Base-by-base conservation (phyloP, 129 eudicot genomes). In the Pseudognaphalium luteoalbum region DNA sequence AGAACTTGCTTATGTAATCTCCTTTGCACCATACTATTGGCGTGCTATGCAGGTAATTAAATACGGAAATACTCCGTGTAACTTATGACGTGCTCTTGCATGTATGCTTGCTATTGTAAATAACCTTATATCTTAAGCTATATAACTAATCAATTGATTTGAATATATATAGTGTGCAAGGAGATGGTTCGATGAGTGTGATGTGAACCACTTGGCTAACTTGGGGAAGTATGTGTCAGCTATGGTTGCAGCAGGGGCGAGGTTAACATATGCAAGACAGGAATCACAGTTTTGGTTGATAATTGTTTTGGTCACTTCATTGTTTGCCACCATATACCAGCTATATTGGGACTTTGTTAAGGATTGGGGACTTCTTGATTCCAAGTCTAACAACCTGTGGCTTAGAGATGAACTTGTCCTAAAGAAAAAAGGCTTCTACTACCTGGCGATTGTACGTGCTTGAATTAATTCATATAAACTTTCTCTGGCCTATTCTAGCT, bases 21-120 rank as follows among this genome's bases (percentile, higher is more conserved):
- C 99, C 30, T 95, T 95, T 65, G 96, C 97, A 0, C 99, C 99
- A 33, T 95, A 95, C 72, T 95, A 91, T 62, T 95, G 99, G 99
- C 96, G 99, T 54, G 99, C 99, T 47, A 87, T 95, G 96, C 99
- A 95, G 97, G 99, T 95, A 94, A 25, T 0, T 10, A 42, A 16
- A 0, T n/a, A 21, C 19, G 0, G 3, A 62, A 62, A 30, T 7
- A 5, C n/a, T n/a, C n/a, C n/a, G n/a, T n/a, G n/a, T 35, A 35
- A 1, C 7, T 28, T 62, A 19, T n/a, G 30, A 5, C n/a, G n/a
- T n/a, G n/a, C 28, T 65, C 16, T n/a, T 20, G 9, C 72, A 16
- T 66, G 10, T 11, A 63, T 33, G 12, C 5, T 3, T 60, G 34
- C 54, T 47, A 12, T 47, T 3, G 12, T 22, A 22, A 21, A 4